phyloP scores from a whole-genome alignment of 208 protist species.

The Tritrichomonas musculus region DNA sequence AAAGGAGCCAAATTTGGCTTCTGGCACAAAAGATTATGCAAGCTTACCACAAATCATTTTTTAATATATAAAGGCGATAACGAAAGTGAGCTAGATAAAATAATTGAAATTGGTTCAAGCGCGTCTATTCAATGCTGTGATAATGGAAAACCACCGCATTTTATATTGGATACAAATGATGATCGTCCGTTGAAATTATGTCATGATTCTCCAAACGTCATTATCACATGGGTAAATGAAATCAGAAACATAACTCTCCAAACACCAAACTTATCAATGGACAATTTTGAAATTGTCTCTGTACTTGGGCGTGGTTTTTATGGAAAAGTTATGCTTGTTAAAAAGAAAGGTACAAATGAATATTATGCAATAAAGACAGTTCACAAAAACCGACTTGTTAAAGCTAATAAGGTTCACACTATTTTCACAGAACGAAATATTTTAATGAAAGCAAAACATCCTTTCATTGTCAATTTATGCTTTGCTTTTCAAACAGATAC shows the following conservation, averaged over 20 bases:
- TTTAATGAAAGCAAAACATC: slow-evolving; percentile 50
- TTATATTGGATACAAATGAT: neutral
- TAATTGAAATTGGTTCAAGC: neutral
- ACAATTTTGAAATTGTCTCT: slow-evolving; percentile 59
- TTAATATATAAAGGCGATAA: neutral
- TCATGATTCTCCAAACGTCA: too few species aligned
- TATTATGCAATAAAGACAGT: slow-evolving; percentile 62
- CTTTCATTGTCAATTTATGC: slow-evolving; percentile 59
- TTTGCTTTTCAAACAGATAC: slow-evolving; percentile 58
- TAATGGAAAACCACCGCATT: neutral
- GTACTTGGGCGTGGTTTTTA: slow-evolving; percentile 63
- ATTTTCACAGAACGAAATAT: slow-evolving; percentile 55
- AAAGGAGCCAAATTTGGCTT: too few species aligned
- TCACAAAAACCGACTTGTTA: slow-evolving; percentile 41
- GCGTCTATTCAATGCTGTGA: neutral
- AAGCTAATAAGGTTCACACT: neutral
- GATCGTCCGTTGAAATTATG: neutral
- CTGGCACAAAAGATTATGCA: neutral
- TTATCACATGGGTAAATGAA: neutral
- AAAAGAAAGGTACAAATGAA: slow-evolving; percentile 50
- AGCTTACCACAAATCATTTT: neutral
- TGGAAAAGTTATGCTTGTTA: slow-evolving; percentile 54
- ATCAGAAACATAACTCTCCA: neutral
- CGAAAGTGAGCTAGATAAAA: neutral
- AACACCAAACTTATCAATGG: slow-evolving; percentile 16